Conservation (phyloP, 306 rosid genomes). For the Quercus gilva region DNA sequence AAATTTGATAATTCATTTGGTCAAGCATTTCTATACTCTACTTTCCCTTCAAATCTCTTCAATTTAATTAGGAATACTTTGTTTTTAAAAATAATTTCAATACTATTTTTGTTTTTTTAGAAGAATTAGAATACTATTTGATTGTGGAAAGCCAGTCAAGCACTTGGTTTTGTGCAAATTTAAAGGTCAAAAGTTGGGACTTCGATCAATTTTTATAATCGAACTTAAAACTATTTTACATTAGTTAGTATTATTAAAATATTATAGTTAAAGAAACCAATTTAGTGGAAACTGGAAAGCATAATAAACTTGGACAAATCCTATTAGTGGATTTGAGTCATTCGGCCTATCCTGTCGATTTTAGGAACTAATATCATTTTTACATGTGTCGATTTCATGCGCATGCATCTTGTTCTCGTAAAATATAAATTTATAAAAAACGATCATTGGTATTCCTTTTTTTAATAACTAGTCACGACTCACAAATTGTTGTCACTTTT, state of each 20-base stretch:
- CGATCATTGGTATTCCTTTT: no score
- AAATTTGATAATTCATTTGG: no score
- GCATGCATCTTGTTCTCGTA: not conserved
- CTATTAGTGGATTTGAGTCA: not conserved
- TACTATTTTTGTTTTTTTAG: no score
- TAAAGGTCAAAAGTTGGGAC: not conserved
- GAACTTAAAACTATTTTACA: not conserved
- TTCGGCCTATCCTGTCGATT: not conserved
- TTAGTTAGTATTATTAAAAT: not conserved
- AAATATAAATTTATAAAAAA: no score
- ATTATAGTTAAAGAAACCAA: not conserved
- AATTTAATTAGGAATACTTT: no score
- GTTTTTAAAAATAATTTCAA: no score
- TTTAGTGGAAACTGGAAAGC: no score
- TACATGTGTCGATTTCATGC: not conserved
- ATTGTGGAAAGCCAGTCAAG: conserved; percentile 19
- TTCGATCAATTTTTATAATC: not conserved
- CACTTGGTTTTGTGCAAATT: not conserved
- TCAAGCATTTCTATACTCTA: no score
- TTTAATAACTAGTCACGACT: no score
- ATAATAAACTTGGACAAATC: no score
- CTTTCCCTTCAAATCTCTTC: no score
- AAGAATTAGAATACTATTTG: not conserved
- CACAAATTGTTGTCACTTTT: no score
- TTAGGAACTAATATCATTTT: not conserved